Percentiles rank a stretch among this genome's conserved stretches.
Conservation (phyloP, 83 land plant species). For the Larix sibirica region DNA sequence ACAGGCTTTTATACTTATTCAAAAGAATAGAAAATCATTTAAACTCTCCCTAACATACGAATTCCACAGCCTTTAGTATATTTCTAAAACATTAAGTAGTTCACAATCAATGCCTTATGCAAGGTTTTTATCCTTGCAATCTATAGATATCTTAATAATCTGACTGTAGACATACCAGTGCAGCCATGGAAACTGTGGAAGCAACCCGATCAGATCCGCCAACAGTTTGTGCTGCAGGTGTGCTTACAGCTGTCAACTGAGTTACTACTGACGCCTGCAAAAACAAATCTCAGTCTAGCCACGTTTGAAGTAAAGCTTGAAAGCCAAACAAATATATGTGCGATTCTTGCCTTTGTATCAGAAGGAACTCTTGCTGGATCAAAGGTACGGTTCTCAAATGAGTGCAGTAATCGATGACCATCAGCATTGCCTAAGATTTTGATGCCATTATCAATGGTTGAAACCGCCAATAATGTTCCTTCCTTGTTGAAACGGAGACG, state of each 20-base stretch:
- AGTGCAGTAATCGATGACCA: slow-evolving; percentile 61
- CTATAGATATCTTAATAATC: not conserved
- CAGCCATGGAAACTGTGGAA: slow-evolving; percentile 31
- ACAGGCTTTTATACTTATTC: not conserved
- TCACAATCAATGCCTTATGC: not conserved
- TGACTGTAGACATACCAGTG: slow-evolving; percentile 15
- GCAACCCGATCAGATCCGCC: slow-evolving; percentile 33
- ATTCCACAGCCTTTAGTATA: not conserved
- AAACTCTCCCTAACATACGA: not conserved
- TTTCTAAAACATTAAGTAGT: not conserved
- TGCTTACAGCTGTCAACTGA: slow-evolving; percentile 14
- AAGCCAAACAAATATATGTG: not conserved
- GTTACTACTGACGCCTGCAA: slow-evolving; percentile 31
- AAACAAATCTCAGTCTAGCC: slow-evolving; percentile 5
- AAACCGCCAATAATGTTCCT: slow-evolving; percentile 80
- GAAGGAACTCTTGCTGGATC: slow-evolving; percentile 56
- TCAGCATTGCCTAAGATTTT: slow-evolving; percentile 81
- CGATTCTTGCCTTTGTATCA: slow-evolving; percentile 47
- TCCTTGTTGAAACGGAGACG: slow-evolving; percentile 84
- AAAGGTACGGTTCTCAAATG: slow-evolving; percentile 61
- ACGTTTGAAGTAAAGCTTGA: not conserved
- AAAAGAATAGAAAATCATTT: not conserved
- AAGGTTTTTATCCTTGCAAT: not conserved
- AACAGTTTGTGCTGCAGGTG: slow-evolving; percentile 22
- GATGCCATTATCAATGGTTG: slow-evolving; percentile 76